Conservation (phyloP, 495 filamentous ascomycete species). For the Parmelia sp. region DNA sequence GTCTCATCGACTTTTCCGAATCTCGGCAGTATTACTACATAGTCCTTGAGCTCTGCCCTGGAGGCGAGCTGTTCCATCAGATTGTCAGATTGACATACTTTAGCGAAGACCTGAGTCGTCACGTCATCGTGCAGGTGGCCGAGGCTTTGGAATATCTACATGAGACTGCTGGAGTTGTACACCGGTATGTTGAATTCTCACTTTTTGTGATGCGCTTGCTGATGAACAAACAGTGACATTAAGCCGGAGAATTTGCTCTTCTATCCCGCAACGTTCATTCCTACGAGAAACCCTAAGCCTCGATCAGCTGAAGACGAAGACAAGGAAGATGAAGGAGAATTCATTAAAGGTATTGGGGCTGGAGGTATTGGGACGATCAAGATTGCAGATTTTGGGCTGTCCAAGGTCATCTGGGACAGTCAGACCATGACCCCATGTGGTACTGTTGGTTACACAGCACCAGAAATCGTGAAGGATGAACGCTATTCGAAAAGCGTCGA, state of each 20-base stretch:
- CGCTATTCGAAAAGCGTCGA: conserved; percentile 98
- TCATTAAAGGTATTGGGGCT: conserved; percentile 71
- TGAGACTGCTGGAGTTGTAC: conserved; percentile 89
- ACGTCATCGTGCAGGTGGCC: conserved; percentile 91
- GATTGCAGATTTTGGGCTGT: conserved; percentile 95
- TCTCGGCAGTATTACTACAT: conserved; percentile 96
- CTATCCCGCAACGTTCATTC: conserved; percentile 73
- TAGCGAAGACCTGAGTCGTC: conserved; percentile 88
- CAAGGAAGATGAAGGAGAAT: conserved; percentile 95
- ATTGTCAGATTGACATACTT: conserved; percentile 98
- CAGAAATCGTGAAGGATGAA: conserved; percentile 98
- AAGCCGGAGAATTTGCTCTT: conserved; percentile 98
- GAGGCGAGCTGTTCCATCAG: conserved; percentile 96
- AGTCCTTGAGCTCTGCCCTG: conserved; percentile 87
- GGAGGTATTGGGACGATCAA: conserved; percentile 94
- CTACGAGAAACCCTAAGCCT: conserved; percentile 72
- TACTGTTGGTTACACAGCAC: conserved; percentile 97
- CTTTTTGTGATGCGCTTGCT: conserved; percentile 16
- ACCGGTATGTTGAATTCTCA: conserved; percentile 62
- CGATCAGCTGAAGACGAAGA: conserved; percentile 84
- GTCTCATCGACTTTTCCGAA: conserved; percentile 88
- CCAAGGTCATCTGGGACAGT: conserved; percentile 96
- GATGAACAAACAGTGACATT: conserved; percentile 66
- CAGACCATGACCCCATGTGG: conserved; percentile 99
- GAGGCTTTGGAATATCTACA: conserved; percentile 91